Evolutionary conservation across 331 rosid species (phyloP), one percentile per base, ranked within the genome.

Genomic region (Spiraea crenata): DNA sequence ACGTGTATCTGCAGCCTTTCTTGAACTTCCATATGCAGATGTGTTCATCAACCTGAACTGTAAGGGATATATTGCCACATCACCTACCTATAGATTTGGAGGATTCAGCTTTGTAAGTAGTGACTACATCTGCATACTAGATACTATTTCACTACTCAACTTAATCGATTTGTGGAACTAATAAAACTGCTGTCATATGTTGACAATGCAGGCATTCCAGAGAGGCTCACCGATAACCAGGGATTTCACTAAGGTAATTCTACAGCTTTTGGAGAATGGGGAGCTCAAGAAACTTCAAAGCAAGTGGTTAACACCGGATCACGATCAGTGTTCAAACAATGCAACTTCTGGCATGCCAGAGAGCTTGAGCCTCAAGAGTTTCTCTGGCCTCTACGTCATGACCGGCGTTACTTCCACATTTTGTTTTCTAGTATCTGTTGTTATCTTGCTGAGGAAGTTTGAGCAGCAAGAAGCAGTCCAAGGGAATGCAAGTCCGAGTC

Each of bases 91-190:
- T 69, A 85, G 85, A 78, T 87, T 80, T 73, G 96, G 91, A 82
- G 93, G 96, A 65, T 64, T 85, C 3, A 87, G 88, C 62, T 90
- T 90, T 84, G 96, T 90, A 66, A 87, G 93, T 82, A 64, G 58
- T 46, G 57, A 55, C 69, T 50, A 61, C 45, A 15, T 19, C 19
- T 63, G 16, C 15, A 40, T n/a, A 11, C 7, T 13, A 62, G 44
- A 41, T 9, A 9, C 16, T 17, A 49, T 13, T 14, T 49, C 6
- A 5, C 17, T 49, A 49, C 5, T 49, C 19, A 14, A 48, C 14
- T 48, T 5, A 48, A 11, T 25, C 5, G 38, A 20, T 25, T 20
- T 25, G 5, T 5, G 6, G 16, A 65, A 65, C 70, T 48, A 48
- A 67, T 51, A 14, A 16, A 48, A 31, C 37, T 65, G 11, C 5